These are phyloP conservation scores for Rubia yunnanensis DNA, from an alignment of 257 asterid genomes.

Conservation along the genomic window DNA sequence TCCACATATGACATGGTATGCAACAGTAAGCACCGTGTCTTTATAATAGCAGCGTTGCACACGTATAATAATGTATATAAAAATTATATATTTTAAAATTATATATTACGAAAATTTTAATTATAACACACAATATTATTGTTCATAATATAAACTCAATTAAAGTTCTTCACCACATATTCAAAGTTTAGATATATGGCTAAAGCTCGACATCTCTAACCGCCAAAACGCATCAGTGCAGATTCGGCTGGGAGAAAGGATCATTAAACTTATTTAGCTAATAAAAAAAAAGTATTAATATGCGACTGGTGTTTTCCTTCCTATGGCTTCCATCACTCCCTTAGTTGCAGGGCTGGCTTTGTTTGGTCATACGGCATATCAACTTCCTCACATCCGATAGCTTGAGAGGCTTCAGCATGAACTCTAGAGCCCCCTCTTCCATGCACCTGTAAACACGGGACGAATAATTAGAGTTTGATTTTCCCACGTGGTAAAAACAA, in stretches of 20 bases:
- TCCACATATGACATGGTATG: slow-evolving; percentile 47
- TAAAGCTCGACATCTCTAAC: too few species aligned
- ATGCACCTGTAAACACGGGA: slow-evolving; percentile 18
- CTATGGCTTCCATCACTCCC: neutral
- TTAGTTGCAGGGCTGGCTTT: slow-evolving; percentile 14
- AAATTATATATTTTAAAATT: too few species aligned
- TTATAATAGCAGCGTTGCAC: slow-evolving; percentile 26
- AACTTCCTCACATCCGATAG: slow-evolving; percentile 33
- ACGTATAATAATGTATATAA: too few species aligned
- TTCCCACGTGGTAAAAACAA: neutral
- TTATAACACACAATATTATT: too few species aligned
- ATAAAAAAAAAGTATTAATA: neutral
- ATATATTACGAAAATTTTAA: too few species aligned
- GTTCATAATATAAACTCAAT: too few species aligned
- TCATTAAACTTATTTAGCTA: too few species aligned
- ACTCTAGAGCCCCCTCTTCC: slow-evolving; percentile 34
- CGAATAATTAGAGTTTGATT: neutral
- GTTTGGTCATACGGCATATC: slow-evolving; percentile 20
- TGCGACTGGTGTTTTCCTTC: neutral
- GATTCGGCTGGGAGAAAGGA: too few species aligned
- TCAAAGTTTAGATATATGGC: too few species aligned
- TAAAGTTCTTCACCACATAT: too few species aligned
- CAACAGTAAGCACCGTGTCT: slow-evolving; percentile 13
- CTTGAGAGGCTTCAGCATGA: slow-evolving; percentile 33
- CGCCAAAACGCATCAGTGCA: too few species aligned